These are phyloP conservation scores for Daedaleopsis sinensis DNA, from an alignment of 768 basidiomycete species.

Conservation along the genomic window DNA sequence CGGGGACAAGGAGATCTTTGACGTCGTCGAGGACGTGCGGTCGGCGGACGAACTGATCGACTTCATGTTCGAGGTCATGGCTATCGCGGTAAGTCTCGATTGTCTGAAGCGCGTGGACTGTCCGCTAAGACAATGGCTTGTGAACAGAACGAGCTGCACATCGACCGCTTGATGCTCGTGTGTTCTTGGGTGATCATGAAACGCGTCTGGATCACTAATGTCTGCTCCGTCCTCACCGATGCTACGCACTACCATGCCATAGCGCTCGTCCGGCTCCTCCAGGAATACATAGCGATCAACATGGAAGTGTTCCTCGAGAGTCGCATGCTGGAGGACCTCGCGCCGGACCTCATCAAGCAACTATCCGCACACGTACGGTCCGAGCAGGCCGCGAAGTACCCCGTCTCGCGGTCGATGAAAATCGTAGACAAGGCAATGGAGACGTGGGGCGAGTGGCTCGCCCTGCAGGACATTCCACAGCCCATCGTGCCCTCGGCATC, in stretches of 20 bases:
- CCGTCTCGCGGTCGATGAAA: conserved; percentile 59
- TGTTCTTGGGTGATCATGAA: conserved; percentile 79
- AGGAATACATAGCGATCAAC: conserved; percentile 80
- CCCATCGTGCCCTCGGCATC: conserved; percentile 44
- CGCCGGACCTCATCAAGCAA: conserved; percentile 63
- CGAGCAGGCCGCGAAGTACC: conserved; percentile 67
- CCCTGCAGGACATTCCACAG: conserved; percentile 64
- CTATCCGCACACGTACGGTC: conserved; percentile 59
- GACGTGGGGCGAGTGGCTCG: conserved; percentile 73
- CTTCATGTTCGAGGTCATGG: conserved; percentile 86
- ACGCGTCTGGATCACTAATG: conserved; percentile 73
- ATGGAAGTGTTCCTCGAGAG: conserved; percentile 87
- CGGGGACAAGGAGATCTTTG: conserved; percentile 66
- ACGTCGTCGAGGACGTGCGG: conserved; percentile 60
- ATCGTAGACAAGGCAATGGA: conserved; percentile 58
- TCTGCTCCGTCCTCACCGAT: conserved; percentile 77
- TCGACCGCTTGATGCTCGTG: conserved; percentile 82
- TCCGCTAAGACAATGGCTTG: background rate
- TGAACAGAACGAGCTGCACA: conserved; percentile 78
- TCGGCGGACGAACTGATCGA: conserved; percentile 78
- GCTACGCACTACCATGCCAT: conserved; percentile 77
- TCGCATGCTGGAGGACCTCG: conserved; percentile 77
- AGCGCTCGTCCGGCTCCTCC: conserved; percentile 68
- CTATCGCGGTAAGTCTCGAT: conserved; percentile 67
- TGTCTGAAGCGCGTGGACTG: background rate